These are phyloP conservation scores for Fraxinus albicans DNA, from an alignment of 305 asterid species.

Conservation along the genomic window DNA sequence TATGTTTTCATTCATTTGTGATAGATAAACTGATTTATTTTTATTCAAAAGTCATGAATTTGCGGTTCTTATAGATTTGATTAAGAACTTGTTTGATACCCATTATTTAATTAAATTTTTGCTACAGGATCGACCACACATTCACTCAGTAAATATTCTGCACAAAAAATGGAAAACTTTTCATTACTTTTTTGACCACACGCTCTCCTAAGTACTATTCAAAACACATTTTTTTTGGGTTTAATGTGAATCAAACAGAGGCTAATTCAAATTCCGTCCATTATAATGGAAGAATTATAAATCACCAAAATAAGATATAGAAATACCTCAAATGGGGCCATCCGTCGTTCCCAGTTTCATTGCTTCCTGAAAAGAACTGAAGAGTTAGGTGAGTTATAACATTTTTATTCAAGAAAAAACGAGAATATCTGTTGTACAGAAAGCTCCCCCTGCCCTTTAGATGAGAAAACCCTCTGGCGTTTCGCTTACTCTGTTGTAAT, in stretches of 20 bases:
- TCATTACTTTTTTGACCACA: neutral
- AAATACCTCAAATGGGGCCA: neutral
- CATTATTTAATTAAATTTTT: neutral
- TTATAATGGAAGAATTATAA: neutral
- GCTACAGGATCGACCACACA: neutral
- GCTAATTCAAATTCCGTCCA: neutral
- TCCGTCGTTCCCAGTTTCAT: neutral
- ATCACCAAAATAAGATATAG: neutral
- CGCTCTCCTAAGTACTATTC: neutral
- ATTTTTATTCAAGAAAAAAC: neutral
- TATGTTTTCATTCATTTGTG: neutral
- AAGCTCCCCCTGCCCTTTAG: neutral
- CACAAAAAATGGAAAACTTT: neutral
- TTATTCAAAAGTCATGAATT: neutral
- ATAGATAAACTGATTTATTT: neutral
- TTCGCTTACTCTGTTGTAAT: neutral
- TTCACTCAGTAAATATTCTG: neutral
- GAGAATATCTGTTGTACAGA: neutral
- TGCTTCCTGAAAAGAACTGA: neutral
- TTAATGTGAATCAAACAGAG: neutral
- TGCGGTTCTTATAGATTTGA: neutral
- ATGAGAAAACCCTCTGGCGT: neutral
- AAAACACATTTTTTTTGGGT: neutral
- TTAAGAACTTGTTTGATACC: neutral
- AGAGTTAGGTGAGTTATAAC: neutral